Evolutionary conservation across 768 basidiomycete species (phyloP).

Genomic region (Thelephora ganbajun): DNA sequence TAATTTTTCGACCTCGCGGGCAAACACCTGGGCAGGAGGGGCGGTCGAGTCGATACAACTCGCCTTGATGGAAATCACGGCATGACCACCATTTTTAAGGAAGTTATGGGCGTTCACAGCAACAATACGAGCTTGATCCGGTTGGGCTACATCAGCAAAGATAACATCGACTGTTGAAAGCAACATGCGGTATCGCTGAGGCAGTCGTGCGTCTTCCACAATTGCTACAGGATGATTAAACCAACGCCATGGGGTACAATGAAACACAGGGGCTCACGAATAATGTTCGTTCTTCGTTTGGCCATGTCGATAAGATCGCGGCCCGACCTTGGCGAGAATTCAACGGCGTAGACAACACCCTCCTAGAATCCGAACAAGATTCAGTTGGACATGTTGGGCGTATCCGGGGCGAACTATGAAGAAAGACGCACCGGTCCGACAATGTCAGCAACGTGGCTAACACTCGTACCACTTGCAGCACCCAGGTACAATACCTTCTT

Average conservation of each 20-base stretch:
- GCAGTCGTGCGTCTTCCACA: constrained; percentile 92
- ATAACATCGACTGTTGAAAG: constrained; percentile 92
- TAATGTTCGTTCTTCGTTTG: constrained; percentile 97
- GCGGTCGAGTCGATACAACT: constrained; percentile 97
- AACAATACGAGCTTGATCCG: constrained; percentile 97
- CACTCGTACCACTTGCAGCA: constrained; percentile 94
- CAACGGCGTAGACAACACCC: constrained; percentile 94
- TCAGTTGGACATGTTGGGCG: constrained; percentile 4
- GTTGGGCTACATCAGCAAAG: constrained; percentile 97
- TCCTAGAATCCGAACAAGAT: constrained; percentile 35
- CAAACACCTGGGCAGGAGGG: constrained; percentile 81
- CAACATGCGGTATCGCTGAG: constrained; percentile 95
- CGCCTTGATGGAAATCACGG: constrained; percentile 97
- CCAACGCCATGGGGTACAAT: neutral
- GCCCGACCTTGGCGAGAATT: constrained; percentile 92
- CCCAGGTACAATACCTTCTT: constrained; percentile 96
- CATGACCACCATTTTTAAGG: constrained; percentile 86
- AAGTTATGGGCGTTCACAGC: constrained; percentile 87
- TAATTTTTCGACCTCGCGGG: constrained; percentile 71
- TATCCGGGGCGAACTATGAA: neutral
- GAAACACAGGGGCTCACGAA: constrained; percentile 48
- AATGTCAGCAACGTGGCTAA: constrained; percentile 97
- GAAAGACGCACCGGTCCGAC: constrained; percentile 71
- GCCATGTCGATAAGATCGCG: constrained; percentile 99
- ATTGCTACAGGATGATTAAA: constrained; percentile 43